These are phyloP conservation scores for Lactifluus hygrophoroides DNA, from an alignment of 768 basidiomycete species.

Conservation along the genomic window DNA sequence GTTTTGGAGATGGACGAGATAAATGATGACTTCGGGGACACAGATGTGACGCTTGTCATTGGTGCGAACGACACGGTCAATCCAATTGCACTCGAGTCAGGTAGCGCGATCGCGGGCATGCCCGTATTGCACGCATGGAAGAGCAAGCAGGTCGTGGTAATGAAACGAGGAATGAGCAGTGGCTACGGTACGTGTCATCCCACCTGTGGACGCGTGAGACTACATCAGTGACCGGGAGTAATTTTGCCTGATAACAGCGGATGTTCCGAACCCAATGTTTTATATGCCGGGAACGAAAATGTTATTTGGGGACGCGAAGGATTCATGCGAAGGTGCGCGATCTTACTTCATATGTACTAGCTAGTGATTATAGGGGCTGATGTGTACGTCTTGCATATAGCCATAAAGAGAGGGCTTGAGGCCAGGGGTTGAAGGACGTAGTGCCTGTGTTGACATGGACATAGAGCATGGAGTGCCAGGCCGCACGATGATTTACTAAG, in stretches of 20 bases:
- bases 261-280: conserved; percentile 92
- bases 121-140: conserved; percentile 90
- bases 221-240: not conserved
- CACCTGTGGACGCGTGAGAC: not conserved
- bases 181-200: conserved; percentile 56
- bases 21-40: conserved; percentile 84
- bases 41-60: conserved; percentile 85
- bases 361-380: not conserved
- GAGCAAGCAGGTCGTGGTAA: conserved; percentile 85
- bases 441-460: not conserved
- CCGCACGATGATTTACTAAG: not conserved
- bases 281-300: conserved; percentile 86
- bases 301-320: conserved; percentile 89
- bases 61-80: conserved; percentile 92
- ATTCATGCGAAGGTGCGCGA: conserved; percentile 69
- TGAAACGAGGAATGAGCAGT: conserved; percentile 87
- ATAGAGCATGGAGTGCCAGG: not conserved
- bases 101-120: conserved; percentile 87
- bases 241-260: conserved; percentile 39
- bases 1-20: conserved; percentile 93
- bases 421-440: conserved; percentile 10
- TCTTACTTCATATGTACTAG: not conserved
- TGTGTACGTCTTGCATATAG: conserved; percentile 12
- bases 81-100: conserved; percentile 79
- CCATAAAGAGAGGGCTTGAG: conserved; percentile 31